phyloP scores from a whole-genome alignment of 2,329 filamentous ascomycete species.

The Aspergillus vadensis region DNA sequence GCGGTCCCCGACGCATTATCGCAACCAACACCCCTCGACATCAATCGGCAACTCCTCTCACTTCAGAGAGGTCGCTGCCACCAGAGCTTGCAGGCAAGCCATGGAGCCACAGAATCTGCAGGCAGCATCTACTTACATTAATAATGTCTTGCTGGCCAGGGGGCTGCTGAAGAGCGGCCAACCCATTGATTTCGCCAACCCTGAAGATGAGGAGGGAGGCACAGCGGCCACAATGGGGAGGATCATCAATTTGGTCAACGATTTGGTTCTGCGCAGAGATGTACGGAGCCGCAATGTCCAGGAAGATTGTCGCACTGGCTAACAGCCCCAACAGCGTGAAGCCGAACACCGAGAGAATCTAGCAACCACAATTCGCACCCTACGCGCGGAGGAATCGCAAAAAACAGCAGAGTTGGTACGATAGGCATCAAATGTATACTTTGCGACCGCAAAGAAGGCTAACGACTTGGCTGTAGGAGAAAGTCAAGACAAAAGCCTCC shows the following conservation, averaged over 20 bases:
- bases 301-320: neutral
- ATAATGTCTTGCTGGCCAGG: constrained; percentile 66
- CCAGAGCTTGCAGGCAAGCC: constrained; percentile 32
- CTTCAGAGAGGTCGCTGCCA: constrained; percentile 8
- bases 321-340: constrained; percentile 65
- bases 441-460: neutral
- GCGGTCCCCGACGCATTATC: neutral
- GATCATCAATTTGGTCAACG: constrained; percentile 91
- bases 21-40: neutral
- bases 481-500: constrained; percentile 55
- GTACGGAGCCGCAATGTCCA: constrained; percentile 54
- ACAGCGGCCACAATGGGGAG: constrained; percentile 73
- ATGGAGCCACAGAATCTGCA: constrained; percentile 57
- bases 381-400: constrained; percentile 74
- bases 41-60: constrained; percentile 6
- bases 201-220: constrained; percentile 61
- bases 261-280: constrained; percentile 85
- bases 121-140: constrained; percentile 65
- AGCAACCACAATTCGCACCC: constrained; percentile 71
- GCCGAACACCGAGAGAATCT: constrained; percentile 84
- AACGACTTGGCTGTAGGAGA: constrained; percentile 44
- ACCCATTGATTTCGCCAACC: constrained; percentile 75
- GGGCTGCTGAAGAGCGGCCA: constrained; percentile 61
- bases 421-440: neutral
- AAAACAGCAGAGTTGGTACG: constrained; percentile 69